Conservation (phyloP, 805 yeast species). For the Komagataella ulmi region DNA sequence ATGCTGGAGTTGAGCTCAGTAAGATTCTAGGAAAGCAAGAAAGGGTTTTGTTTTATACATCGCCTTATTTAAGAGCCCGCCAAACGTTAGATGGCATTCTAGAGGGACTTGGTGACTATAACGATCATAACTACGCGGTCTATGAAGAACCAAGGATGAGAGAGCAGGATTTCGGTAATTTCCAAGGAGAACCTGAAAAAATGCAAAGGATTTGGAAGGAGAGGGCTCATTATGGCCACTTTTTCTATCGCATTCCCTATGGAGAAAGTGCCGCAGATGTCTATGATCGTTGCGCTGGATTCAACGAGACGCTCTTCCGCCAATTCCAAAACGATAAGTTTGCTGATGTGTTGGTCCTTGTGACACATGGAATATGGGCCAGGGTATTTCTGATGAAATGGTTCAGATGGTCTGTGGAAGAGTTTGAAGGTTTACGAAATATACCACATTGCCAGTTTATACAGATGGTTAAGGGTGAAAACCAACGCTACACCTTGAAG, state of each 20-base stretch:
- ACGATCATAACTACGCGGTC: constrained; percentile 32
- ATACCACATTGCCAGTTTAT: constrained; percentile 78
- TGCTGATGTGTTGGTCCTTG: constrained; percentile 73
- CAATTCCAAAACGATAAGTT: constrained; percentile 60
- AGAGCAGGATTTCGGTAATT: constrained; percentile 93
- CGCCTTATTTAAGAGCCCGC: constrained; percentile 77
- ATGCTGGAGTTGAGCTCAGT: constrained; percentile 44
- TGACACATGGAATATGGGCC: constrained; percentile 91
- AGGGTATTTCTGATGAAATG: constrained; percentile 88
- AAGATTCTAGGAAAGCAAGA: constrained; percentile 32
- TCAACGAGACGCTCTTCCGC: constrained; percentile 75
- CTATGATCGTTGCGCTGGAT: constrained; percentile 80
- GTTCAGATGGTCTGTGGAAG: constrained; percentile 88
- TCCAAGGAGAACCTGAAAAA: constrained; percentile 62
- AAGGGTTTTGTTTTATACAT: constrained; percentile 63
- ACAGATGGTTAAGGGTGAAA: constrained; percentile 52
- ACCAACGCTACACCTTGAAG: constrained; percentile 39
- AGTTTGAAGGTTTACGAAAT: constrained; percentile 72
- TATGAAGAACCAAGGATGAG: constrained; percentile 86
- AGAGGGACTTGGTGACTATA: constrained; percentile 29
- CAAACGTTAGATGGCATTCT: constrained; percentile 69
- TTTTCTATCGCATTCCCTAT: constrained; percentile 80
- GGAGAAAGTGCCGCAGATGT: constrained; percentile 97
- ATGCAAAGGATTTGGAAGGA: constrained; percentile 79
- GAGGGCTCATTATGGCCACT: constrained; percentile 78